Evolutionary conservation across 768 basidiomycete species (phyloP).

Genomic region (Termitomyces sp.): DNA sequence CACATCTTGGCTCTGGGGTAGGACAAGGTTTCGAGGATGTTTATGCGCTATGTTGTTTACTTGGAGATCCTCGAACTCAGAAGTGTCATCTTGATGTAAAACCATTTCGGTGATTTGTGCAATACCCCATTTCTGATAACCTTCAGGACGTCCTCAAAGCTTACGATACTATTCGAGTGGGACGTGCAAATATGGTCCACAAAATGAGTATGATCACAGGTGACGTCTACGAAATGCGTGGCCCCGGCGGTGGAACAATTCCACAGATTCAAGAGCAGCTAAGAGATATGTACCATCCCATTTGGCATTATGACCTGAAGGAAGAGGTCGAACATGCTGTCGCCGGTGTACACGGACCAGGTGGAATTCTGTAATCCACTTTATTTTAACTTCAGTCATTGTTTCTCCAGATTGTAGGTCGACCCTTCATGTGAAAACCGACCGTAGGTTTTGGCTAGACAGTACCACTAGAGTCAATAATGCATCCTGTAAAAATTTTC

Average conservation of each 20-base stretch:
- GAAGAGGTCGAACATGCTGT: constrained; percentile 31
- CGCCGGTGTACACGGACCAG: constrained; percentile 8
- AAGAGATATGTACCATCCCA: constrained; percentile 35
- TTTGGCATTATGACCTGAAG: constrained; percentile 45
- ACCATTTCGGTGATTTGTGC: background rate
- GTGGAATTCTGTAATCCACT: background rate
- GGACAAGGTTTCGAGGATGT: constrained; percentile 60
- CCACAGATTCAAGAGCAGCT: constrained; percentile 29
- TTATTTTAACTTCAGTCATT: background rate
- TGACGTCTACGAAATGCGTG: constrained; percentile 37
- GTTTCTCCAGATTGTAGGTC: background rate
- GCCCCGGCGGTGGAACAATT: constrained; percentile 22
- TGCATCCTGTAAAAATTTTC: background rate
- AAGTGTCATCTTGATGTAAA: constrained; percentile 35
- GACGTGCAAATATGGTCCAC: constrained; percentile 46
- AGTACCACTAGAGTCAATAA: background rate
- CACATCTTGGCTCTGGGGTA: constrained; percentile 54
- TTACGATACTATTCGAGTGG: constrained; percentile 39
- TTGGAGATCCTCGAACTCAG: constrained; percentile 37
- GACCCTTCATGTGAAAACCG: background rate
- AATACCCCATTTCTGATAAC: background rate
- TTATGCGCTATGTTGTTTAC: constrained; percentile 38
- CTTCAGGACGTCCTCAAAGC: constrained; percentile 36
- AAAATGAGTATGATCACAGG: constrained; percentile 35
- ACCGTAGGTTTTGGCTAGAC: background rate